Conservation (phyloP, 176 grass and related monocot species). For the Bromus sterilis region DNA sequence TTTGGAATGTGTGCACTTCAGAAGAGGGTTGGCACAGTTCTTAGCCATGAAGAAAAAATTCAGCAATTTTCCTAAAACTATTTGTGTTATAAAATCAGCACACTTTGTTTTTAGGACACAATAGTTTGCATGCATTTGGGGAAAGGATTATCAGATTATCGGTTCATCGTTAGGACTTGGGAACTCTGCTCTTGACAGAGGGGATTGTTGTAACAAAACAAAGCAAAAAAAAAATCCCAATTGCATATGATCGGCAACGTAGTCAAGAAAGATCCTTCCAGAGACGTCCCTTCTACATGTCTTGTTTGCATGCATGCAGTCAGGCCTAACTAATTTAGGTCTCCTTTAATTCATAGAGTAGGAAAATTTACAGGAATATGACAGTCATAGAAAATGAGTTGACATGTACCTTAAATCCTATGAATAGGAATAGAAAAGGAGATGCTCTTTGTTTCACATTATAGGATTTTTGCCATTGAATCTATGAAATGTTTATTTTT, state of each 20-base stretch:
- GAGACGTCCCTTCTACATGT: background rate
- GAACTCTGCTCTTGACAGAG: background rate
- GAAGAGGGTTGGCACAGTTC: too few species aligned
- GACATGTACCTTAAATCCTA: too few species aligned
- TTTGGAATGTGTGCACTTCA: too few species aligned
- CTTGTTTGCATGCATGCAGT: constrained; percentile 2
- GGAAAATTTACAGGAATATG: too few species aligned
- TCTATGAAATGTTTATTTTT: too few species aligned
- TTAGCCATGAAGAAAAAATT: background rate
- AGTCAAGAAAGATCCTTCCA: background rate
- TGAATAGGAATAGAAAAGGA: too few species aligned
- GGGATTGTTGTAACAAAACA: background rate
- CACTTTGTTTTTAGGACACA: background rate
- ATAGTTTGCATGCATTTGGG: background rate
- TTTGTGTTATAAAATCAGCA: background rate
- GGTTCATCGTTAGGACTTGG: background rate
- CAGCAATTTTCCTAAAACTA: background rate
- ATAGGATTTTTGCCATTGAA: too few species aligned
- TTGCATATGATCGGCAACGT: background rate
- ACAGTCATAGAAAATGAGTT: too few species aligned
- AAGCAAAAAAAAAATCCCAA: background rate
- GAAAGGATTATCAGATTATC: background rate
- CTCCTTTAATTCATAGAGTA: too few species aligned
- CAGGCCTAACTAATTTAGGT: background rate
- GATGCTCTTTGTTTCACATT: too few species aligned